These are phyloP conservation scores for Madurella mycetomatis DNA, from an alignment of 2,329 filamentous ascomycete genomes.

Conservation along the genomic window DNA sequence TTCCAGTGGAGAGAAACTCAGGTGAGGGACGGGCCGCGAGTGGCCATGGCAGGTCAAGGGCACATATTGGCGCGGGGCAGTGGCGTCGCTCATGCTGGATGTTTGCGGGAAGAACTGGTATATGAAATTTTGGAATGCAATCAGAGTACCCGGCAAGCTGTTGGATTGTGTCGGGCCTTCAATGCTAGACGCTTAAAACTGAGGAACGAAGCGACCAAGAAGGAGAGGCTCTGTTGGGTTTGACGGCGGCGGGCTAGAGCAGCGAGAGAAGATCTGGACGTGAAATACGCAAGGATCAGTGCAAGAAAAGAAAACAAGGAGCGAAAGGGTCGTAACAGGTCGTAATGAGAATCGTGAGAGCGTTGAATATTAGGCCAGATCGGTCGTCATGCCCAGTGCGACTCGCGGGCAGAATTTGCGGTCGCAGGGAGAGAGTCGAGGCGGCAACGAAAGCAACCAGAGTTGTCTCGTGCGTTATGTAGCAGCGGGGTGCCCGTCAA, in stretches of 20 bases:
- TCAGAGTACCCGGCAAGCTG: background rate
- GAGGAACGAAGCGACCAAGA: background rate
- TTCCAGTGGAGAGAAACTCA: constrained; percentile 80
- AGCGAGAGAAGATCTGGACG: constrained; percentile 18
- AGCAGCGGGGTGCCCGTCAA: background rate
- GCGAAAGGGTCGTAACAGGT: constrained; percentile 24
- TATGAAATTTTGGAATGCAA: background rate
- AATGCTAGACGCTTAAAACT: background rate
- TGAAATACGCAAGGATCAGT: constrained; percentile 2
- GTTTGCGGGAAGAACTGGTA: background rate
- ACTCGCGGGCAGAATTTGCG: constrained; percentile 16
- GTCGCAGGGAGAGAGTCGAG: constrained; percentile 16
- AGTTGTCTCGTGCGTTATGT: background rate
- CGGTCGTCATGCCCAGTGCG: constrained; percentile 17
- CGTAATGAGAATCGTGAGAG: constrained; percentile 22
- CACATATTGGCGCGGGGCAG: constrained; percentile 58
- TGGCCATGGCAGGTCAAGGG: constrained; percentile 93
- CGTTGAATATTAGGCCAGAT: constrained; percentile 8
- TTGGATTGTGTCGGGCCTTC: background rate
- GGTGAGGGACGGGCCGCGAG: constrained; percentile 84
- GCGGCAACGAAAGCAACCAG: background rate
- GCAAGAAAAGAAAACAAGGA: constrained; percentile 17
- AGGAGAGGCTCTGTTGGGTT: background rate
- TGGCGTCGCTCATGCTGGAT: constrained; percentile 28
- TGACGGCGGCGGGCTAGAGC: background rate